These are phyloP conservation scores for Citrus australasica DNA, from an alignment of 345 rosid species.

Conservation along the genomic window DNA sequence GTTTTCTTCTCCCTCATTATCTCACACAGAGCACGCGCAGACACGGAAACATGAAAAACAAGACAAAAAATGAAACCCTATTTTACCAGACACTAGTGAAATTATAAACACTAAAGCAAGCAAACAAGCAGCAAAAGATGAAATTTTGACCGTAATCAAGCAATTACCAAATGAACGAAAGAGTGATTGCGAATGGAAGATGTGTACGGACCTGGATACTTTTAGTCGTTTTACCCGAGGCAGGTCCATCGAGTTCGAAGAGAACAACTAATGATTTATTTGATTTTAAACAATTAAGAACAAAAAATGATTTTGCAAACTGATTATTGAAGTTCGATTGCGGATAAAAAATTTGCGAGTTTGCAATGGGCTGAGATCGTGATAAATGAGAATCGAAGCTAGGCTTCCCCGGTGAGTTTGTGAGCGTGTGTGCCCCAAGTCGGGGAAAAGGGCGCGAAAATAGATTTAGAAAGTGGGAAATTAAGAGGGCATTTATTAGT, in stretches of 20 bases:
- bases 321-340: neutral
- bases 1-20: neutral
- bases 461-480: neutral
- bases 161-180: neutral
- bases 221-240: conserved; percentile 56
- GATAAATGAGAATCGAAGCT: neutral
- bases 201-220: conserved; percentile 31
- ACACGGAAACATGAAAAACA: neutral
- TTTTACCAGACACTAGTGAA: neutral
- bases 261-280: neutral
- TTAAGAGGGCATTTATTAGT: too few relatives aligned
- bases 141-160: neutral
- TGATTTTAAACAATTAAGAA: neutral
- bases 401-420: conserved; percentile 4
- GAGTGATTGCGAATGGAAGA: neutral
- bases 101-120: neutral
- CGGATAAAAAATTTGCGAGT: neutral
- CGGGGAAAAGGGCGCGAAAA: neutral
- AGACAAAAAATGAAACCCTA: neutral
- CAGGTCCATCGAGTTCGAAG: conserved; percentile 31
- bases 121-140: neutral
- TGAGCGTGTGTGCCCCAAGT: neutral
- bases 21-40: neutral
- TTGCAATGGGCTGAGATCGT: neutral
- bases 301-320: neutral